Percentiles rank a stretch among this genome's conserved stretches.
Evolutionary conservation across 306 rosid species (phyloP).

Genomic region (Canavalia gladiata): DNA sequence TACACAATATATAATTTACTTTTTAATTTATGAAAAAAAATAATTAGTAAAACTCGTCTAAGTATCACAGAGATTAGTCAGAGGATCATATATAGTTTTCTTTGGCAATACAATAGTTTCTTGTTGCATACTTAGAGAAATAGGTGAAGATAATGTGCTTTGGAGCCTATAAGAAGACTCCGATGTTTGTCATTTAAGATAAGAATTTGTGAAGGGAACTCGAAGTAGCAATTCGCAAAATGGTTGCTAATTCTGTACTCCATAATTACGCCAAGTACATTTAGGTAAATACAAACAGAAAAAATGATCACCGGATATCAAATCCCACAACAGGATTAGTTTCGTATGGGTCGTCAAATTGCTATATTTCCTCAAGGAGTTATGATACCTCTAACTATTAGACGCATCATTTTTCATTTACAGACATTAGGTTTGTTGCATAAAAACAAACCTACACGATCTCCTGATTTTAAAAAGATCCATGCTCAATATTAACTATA

Average conservation of each 20-base stretch:
- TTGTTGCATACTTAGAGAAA: not conserved
- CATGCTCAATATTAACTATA: conserved; percentile 6
- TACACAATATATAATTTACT: no score
- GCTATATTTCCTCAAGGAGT: not conserved
- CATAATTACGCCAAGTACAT: not conserved
- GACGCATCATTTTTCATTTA: not conserved
- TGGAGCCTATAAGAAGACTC: no score
- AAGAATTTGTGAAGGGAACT: no score
- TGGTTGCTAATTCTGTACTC: not conserved
- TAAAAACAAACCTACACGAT: not conserved
- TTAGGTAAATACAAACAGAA: not conserved
- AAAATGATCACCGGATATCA: not conserved
- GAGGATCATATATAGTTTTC: no score
- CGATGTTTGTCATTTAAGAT: no score
- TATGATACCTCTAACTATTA: not conserved
- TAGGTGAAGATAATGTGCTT: not conserved
- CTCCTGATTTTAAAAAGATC: conserved; percentile 16
- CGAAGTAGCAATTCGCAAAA: not conserved
- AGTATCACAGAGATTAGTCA: no score
- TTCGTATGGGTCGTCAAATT: not conserved
- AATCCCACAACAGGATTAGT: conserved; percentile 2
- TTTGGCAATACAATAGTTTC: no score
- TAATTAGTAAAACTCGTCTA: no score
- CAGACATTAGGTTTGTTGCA: not conserved
- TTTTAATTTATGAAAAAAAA: no score